Base-by-base conservation (phyloP, 768 basidiomycete genomes). In the Stropharia rugosoannulata region DNA sequence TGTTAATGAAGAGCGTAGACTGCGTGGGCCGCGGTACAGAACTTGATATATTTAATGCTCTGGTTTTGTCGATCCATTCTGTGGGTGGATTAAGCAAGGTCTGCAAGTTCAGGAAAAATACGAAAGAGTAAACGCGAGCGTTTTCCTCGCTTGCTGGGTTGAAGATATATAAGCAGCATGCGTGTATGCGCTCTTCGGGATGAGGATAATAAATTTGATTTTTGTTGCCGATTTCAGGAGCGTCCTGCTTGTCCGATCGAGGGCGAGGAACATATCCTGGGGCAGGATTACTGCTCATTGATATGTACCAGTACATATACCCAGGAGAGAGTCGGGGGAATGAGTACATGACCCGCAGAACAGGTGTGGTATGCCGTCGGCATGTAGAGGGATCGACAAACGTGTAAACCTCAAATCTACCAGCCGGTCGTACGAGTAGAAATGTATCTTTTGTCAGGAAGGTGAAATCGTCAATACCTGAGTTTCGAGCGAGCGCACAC, bases 401-500 rank as follows among this genome's bases (percentile, higher is more conserved):
- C 2, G 68, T 73, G 59, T 77, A 83, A 7, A 81, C 74, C 59
- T 80, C 79, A 52, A 83, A 77, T 54, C 64, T 68, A 1, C 80
- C 81, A 8, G 68, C 69, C 5, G 79, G 77, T 2, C 74, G 69
- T 25, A 80, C 77, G 18, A 83, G 63, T 42, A 84, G 73, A 52
- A 82, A 80, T 0, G 75, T 69, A 29, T 75, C 66, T 18, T 71
- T 66, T 1, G 77, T 74, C 15, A 83, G 66, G 57, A 83, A 80
- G 0, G 75, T 77, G 56, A 83, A 83, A 54, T 84, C 82, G 56
- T 81, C 79, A 38, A 83, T 81, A 3, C 76, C 78, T 1, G 74
- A 67, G 22, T 61, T 58, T 16, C 74, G 70, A n/a, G 67, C 65
- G 67, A 82, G 67, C 9, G 66, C 63, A 56, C 75, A 80, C 80